These are phyloP conservation scores for Apophysomyces variabilis DNA, from an alignment of 371 early-diverging fungal species.

Conservation along the genomic window DNA sequence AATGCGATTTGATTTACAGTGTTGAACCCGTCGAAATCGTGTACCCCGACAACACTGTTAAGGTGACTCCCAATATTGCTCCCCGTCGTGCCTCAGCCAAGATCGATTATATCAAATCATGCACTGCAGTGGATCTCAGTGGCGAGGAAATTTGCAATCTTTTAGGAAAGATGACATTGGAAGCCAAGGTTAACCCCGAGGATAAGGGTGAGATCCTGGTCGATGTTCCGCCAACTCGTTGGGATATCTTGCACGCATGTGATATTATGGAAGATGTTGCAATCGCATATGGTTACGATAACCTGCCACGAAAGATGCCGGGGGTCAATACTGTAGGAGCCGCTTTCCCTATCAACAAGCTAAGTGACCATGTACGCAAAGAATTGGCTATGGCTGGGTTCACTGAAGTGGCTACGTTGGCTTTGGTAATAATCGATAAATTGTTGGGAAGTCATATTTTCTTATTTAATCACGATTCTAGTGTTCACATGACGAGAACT, in stretches of 20 bases:
- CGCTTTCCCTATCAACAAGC: constrained; percentile 94
- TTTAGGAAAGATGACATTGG: constrained; percentile 88
- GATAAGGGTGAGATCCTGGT: constrained; percentile 75
- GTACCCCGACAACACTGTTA: constrained; percentile 80
- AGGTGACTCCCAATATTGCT: constrained; percentile 77
- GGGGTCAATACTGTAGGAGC: constrained; percentile 86
- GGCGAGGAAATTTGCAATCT: constrained; percentile 79
- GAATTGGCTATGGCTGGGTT: constrained; percentile 95
- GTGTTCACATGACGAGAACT: constrained; percentile 98
- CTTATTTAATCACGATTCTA: constrained; percentile 24
- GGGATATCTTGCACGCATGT: constrained; percentile 97
- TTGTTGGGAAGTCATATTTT: neutral
- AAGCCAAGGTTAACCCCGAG: constrained; percentile 62
- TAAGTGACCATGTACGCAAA: constrained; percentile 87
- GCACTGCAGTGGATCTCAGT: constrained; percentile 76
- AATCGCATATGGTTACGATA: constrained; percentile 99
- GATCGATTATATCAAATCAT: constrained; percentile 85
- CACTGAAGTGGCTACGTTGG: constrained; percentile 96
- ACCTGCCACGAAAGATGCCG: constrained; percentile 85
- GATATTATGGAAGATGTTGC: constrained; percentile 99
- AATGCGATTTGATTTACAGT: constrained; percentile 35
- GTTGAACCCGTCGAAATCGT: constrained; percentile 92
- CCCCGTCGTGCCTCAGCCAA: constrained; percentile 74
- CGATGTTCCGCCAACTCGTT: constrained; percentile 90
- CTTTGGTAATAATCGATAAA: constrained; percentile 66